Evolutionary conservation across 1,284 basidiomycete species (phyloP).

Genomic region (Fomitopsis schrenkii): DNA sequence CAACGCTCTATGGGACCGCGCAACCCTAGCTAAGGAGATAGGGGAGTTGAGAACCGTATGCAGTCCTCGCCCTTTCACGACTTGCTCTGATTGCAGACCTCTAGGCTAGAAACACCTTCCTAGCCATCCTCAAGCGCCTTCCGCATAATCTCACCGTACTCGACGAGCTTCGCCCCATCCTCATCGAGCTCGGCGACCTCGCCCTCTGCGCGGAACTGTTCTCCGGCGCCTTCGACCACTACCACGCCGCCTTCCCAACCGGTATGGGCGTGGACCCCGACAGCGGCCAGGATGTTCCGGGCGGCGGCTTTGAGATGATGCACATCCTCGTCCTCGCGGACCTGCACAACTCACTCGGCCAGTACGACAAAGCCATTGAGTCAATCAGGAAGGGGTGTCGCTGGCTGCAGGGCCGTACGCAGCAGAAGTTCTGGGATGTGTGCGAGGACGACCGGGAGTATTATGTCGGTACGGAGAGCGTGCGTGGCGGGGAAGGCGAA

Average conservation of each 20-base stretch:
- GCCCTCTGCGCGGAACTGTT: conserved; percentile 60
- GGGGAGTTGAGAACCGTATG: conserved; percentile 65
- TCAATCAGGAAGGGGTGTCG: conserved; percentile 76
- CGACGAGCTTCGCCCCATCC: conserved; percentile 74
- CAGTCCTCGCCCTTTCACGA: background rate
- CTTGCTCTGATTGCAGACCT: background rate
- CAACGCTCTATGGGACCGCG: conserved; percentile 89
- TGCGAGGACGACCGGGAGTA: conserved; percentile 87
- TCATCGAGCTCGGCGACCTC: conserved; percentile 69
- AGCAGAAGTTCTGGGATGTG: conserved; percentile 77
- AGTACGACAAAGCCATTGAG: conserved; percentile 67
- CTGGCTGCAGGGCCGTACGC: conserved; percentile 85
- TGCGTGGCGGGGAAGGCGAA: conserved; percentile 27
- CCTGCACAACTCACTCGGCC: conserved; percentile 69
- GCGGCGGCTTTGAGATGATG: conserved; percentile 53
- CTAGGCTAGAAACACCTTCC: conserved; percentile 74
- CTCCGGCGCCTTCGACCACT: conserved; percentile 54
- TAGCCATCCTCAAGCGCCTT: conserved; percentile 71
- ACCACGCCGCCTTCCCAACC: conserved; percentile 35
- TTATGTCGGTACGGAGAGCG: conserved; percentile 44
- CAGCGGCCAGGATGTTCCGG: conserved; percentile 30
- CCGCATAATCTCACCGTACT: conserved; percentile 83
- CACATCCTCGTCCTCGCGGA: conserved; percentile 81
- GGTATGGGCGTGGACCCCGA: conserved; percentile 26
- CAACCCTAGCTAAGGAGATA: conserved; percentile 75